phyloP scores from a whole-genome alignment of 768 basidiomycete species.

The Pholiota molesta region DNA sequence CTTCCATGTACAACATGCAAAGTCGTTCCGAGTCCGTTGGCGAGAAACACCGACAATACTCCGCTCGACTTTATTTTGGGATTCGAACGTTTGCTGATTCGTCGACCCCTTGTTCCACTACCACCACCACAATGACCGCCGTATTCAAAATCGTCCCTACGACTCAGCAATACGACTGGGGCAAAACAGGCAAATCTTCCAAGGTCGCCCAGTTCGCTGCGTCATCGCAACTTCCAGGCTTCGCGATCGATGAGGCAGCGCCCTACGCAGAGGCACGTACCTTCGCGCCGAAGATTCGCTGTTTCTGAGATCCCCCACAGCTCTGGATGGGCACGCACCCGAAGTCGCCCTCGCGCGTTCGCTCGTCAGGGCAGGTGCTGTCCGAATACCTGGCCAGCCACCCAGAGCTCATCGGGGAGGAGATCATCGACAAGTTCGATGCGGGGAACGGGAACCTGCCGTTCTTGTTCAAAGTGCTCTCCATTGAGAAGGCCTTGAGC shows the following conservation, averaged over 20 bases:
- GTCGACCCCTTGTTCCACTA: neutral
- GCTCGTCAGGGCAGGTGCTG: neutral
- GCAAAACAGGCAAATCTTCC: slow-evolving; percentile 76
- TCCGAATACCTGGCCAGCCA: slow-evolving; percentile 39
- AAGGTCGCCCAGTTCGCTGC: slow-evolving; percentile 88
- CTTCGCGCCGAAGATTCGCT: neutral
- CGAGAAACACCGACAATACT: neutral
- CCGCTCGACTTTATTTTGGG: neutral
- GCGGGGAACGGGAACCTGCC: slow-evolving; percentile 73
- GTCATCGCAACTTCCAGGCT: slow-evolving; percentile 61
- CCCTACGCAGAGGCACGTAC: slow-evolving; percentile 77
- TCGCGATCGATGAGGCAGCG: slow-evolving; percentile 65
- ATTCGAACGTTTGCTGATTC: slow-evolving; percentile 1
- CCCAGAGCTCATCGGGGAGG: slow-evolving; percentile 68
- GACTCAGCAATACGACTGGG: slow-evolving; percentile 94
- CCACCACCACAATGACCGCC: neutral
- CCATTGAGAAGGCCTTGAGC: slow-evolving; percentile 86
- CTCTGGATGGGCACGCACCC: slow-evolving; percentile 99
- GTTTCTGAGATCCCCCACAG: slow-evolving; percentile 41
- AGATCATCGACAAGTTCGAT: slow-evolving; percentile 56
- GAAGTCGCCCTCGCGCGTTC: slow-evolving; percentile 52
- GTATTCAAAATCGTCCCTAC: slow-evolving; percentile 87
- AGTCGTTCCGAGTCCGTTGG: no score
- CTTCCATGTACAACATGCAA: no score
- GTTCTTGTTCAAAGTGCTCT: slow-evolving; percentile 90